These are phyloP conservation scores for Hypoxylon rickii DNA, from an alignment of 495 filamentous ascomycete species.

Conservation along the genomic window DNA sequence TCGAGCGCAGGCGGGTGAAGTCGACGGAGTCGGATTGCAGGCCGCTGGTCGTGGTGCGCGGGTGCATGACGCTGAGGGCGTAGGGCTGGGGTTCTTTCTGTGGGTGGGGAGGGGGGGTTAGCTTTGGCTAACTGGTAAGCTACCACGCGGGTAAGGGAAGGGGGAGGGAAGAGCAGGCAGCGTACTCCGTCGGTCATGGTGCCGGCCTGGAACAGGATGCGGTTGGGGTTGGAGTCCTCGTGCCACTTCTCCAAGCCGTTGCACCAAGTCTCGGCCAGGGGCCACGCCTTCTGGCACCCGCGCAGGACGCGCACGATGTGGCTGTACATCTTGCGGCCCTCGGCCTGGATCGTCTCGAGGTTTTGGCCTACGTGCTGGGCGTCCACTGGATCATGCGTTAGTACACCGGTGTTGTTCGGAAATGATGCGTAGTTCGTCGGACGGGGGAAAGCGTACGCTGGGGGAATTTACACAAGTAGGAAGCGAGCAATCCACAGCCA, in stretches of 20 bases:
- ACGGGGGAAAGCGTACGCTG: conserved; percentile 38
- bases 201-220: conserved; percentile 39
- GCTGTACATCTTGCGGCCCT: conserved; percentile 45
- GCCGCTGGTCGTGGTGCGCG: conserved; percentile 24
- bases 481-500: conserved; percentile 54
- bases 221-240: conserved; percentile 41
- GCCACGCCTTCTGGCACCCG: conserved; percentile 51
- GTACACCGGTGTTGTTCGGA: too few relatives aligned
- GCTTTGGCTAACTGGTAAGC: too few relatives aligned
- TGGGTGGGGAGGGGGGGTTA: conserved; percentile 18
- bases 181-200: conserved; percentile 55
- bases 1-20: conserved; percentile 4
- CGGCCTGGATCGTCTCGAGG: conserved; percentile 33
- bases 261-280: conserved; percentile 50
- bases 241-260: conserved; percentile 49
- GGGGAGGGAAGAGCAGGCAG: neutral
- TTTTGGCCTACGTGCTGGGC: conserved; percentile 41
- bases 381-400: too few relatives aligned
- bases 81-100: conserved; percentile 41
- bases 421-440: too few relatives aligned
- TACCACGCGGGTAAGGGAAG: too few relatives aligned
- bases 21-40: conserved; percentile 18
- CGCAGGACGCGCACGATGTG: conserved; percentile 46
- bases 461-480: conserved; percentile 53
- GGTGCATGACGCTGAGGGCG: conserved; percentile 37